A percentile compares a stretch with the other conserved stretches of the same genome.
Conservation (phyloP, 768 basidiomycete species). For the Lentinus brumalis region DNA sequence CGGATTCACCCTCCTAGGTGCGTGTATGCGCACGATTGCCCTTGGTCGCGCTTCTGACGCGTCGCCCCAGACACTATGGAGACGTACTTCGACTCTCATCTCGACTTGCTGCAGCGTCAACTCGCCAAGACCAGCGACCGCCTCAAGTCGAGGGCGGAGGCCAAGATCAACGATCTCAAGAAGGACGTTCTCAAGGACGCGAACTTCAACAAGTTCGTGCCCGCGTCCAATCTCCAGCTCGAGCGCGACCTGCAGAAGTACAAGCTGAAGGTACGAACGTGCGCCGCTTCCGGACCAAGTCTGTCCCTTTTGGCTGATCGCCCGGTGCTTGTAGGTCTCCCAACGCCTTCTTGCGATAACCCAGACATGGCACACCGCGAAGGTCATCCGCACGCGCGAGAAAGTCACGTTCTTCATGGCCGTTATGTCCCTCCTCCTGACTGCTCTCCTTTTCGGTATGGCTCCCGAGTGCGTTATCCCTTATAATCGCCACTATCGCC, state of each 20-base stretch:
- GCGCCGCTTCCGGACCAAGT: background rate
- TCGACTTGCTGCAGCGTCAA: conserved; percentile 80
- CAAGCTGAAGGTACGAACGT: conserved; percentile 64
- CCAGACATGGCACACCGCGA: conserved; percentile 90
- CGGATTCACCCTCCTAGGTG: conserved; percentile 86
- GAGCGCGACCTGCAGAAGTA: conserved; percentile 87
- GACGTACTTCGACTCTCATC: conserved; percentile 91
- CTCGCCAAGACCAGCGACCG: conserved; percentile 86
- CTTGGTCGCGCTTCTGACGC: conserved; percentile 7
- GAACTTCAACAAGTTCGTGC: conserved; percentile 58
- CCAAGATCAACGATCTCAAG: conserved; percentile 57
- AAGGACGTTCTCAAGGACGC: conserved; percentile 31
- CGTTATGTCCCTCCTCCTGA: conserved; percentile 85
- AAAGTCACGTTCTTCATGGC: conserved; percentile 92
- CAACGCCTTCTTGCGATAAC: conserved; percentile 76
- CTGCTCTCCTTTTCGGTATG: conserved; percentile 86
- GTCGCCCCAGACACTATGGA: conserved; percentile 78
- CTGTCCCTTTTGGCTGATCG: background rate
- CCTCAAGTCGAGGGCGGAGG: conserved; percentile 80
- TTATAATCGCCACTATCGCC: background rate
- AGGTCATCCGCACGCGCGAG: conserved; percentile 79
- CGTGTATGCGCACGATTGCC: conserved; percentile 21
- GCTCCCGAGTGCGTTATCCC: conserved; percentile 70
- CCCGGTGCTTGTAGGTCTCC: conserved; percentile 57
- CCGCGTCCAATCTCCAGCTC: conserved; percentile 63